Percentiles rank a stretch among this genome's conserved stretches.
These are phyloP conservation scores for Adansonia digitata DNA, from an alignment of 345 rosid species.

Conservation along the genomic window DNA sequence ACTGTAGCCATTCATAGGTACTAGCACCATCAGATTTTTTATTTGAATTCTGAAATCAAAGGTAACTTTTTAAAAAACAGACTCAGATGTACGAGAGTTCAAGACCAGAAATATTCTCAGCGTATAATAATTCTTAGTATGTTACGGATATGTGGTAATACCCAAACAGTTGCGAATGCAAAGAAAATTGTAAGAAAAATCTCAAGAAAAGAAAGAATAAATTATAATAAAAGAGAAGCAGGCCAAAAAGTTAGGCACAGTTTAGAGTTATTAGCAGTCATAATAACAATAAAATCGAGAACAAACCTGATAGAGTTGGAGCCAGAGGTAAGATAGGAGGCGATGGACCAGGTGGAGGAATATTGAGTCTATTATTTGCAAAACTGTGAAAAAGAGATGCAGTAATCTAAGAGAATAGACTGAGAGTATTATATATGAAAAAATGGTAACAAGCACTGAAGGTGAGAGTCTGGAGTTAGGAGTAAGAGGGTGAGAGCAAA, in stretches of 20 bases:
- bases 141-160: no score
- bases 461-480: background rate
- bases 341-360: constrained; percentile 38
- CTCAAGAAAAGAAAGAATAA: background rate
- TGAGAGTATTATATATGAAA: no score
- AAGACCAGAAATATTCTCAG: no score
- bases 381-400: background rate
- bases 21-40: no score
- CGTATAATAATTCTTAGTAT: no score
- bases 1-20: no score
- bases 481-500: background rate
- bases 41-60: no score
- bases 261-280: background rate
- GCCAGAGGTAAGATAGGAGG: constrained; percentile 36
- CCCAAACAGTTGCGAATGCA: background rate
- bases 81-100: no score
- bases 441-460: background rate
- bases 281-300: background rate
- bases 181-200: background rate
- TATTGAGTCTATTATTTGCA: constrained; percentile 18
- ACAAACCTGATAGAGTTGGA: constrained; percentile 13
- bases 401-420: no score
- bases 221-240: no score
- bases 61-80: no score
- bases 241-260: background rate